A percentile compares a stretch with the other conserved stretches of the same genome.
phyloP scores from a whole-genome alignment of 2,329 filamentous ascomycete species.

The Plectosphaerella cucumerina region DNA sequence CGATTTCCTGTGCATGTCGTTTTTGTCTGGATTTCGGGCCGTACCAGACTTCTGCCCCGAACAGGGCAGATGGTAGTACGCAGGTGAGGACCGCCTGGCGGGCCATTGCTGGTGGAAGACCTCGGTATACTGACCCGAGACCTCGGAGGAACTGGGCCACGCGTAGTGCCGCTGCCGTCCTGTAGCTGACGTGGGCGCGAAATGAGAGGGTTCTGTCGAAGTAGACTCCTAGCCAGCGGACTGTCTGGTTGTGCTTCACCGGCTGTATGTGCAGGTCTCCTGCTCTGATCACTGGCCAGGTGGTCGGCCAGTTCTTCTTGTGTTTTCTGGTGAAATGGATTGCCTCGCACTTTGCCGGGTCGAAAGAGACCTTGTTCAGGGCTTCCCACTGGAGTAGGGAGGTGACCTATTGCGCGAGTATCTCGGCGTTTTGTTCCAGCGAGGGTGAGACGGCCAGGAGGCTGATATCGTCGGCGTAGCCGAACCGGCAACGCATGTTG shows the following conservation, averaged over 20 bases:
- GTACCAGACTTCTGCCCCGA: not conserved
- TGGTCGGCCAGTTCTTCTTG: not conserved
- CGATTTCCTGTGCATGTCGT: not conserved
- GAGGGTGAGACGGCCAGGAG: not conserved
- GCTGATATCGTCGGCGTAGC: constrained; percentile 1
- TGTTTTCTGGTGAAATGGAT: not conserved
- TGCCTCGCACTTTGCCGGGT: not conserved
- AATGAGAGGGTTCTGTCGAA: not conserved
- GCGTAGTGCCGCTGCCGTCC: not conserved
- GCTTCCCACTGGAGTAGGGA: not conserved
- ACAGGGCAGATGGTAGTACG: not conserved
- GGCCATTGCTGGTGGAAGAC: not conserved
- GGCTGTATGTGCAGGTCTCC: not conserved
- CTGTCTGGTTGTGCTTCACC: not conserved
- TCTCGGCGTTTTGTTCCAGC: not conserved
- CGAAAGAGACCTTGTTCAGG: not conserved
- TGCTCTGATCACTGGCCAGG: not conserved
- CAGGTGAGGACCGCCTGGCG: not conserved
- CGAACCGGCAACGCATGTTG: not conserved
- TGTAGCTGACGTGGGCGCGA: not conserved
- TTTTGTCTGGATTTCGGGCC: not conserved
- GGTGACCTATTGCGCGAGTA: not conserved
- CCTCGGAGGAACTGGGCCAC: not conserved
- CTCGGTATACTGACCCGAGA: not conserved
- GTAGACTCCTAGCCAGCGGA: not conserved